A percentile compares a stretch with the other conserved stretches of the same genome.
Evolutionary conservation across 2,329 filamentous ascomycete species (phyloP).

Genomic region (Acephala macrosclerotiorum): DNA sequence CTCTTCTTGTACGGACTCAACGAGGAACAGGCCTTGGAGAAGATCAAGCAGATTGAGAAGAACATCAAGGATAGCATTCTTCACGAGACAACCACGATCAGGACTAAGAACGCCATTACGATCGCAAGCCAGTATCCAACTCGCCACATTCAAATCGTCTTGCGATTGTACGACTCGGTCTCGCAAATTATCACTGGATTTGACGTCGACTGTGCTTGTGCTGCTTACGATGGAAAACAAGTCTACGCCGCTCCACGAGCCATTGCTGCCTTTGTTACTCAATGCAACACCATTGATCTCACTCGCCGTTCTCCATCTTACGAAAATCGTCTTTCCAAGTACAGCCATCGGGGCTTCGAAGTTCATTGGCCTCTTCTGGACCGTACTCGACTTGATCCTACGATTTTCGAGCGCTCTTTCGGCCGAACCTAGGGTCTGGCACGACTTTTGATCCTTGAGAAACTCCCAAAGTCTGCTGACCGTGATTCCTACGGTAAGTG

Average conservation of each 20-base stretch:
- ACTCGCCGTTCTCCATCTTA: constrained; percentile 84
- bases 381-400: constrained; percentile 79
- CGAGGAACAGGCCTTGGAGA: constrained; percentile 79
- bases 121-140: constrained; percentile 86
- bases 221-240: constrained; percentile 80
- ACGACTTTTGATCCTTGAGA: constrained; percentile 80
- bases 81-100: constrained; percentile 82
- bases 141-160: constrained; percentile 83
- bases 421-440: constrained; percentile 78
- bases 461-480: constrained; percentile 72
- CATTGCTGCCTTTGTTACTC: constrained; percentile 80
- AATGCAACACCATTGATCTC: constrained; percentile 82
- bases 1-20: constrained; percentile 83
- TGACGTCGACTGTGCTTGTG: constrained; percentile 85
- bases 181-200: constrained; percentile 89
- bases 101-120: constrained; percentile 87
- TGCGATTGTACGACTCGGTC: constrained; percentile 84
- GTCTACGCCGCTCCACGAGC: constrained; percentile 83
- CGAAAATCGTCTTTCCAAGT: constrained; percentile 86
- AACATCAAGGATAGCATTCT: constrained; percentile 79
- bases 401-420: constrained; percentile 86
- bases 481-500: constrained; percentile 56
- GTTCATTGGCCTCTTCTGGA: constrained; percentile 81
- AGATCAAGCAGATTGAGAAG: constrained; percentile 83
- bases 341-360: constrained; percentile 85